Conservation (phyloP, 768 basidiomycete genomes). For the Podaxis mareebaensis region DNA sequence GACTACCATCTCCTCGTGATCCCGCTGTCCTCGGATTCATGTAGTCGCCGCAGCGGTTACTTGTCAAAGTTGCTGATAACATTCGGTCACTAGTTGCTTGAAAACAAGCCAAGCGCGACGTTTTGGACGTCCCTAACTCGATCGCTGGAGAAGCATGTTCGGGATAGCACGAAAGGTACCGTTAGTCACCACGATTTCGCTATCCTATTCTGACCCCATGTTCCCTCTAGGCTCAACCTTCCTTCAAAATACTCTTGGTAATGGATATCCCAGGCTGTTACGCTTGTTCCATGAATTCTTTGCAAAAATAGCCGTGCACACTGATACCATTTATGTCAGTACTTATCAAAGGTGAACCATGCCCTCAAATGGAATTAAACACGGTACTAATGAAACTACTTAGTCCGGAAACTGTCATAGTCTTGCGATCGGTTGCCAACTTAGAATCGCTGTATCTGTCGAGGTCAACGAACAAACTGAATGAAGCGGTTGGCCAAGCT, state of each 20-base stretch:
- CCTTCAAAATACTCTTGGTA: constrained; percentile 84
- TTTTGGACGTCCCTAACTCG: constrained; percentile 88
- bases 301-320: constrained; percentile 91
- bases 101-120: constrained; percentile 86
- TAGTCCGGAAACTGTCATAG: constrained; percentile 90
- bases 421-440: constrained; percentile 78
- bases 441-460: constrained; percentile 91
- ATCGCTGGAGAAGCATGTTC: constrained; percentile 79
- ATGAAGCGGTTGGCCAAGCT: constrained; percentile 77
- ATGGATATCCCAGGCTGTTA: constrained; percentile 84
- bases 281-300: constrained; percentile 98
- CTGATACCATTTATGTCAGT: constrained; percentile 88
- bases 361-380: neutral
- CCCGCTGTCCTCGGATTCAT: neutral
- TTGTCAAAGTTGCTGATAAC: neutral
- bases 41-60: neutral
- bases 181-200: constrained; percentile 2
- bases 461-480: constrained; percentile 79
- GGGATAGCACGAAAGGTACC: constrained; percentile 79
- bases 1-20: neutral
- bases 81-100: constrained; percentile 57
- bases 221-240: constrained; percentile 77
- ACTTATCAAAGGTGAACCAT: constrained; percentile 74
- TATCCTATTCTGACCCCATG: neutral
- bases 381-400: neutral